Conservation (phyloP, 441 rosid species). For the Raphanus hybrid region DNA sequence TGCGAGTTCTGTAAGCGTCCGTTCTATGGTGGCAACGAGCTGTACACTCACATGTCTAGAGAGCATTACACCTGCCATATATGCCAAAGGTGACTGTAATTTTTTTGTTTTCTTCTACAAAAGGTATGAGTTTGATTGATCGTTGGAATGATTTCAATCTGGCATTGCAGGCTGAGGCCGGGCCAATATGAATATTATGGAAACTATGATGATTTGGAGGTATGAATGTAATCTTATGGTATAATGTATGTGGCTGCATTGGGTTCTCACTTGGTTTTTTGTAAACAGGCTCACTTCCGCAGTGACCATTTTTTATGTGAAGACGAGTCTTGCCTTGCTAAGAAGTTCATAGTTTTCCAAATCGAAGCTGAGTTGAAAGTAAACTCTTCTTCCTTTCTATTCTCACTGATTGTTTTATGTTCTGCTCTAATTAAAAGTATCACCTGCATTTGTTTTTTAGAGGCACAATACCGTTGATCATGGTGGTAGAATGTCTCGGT, state of each 20-base stretch:
- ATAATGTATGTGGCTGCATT: constrained; percentile 6
- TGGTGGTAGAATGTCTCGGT: constrained; percentile 85
- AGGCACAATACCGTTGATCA: constrained; percentile 82
- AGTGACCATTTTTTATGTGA: constrained; percentile 87
- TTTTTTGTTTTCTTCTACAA: not conserved
- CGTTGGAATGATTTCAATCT: constrained; percentile 8
- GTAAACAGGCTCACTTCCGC: constrained; percentile 74
- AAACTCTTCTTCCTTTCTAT: not conserved
- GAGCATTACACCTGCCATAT: constrained; percentile 88
- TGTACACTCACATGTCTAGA: constrained; percentile 81
- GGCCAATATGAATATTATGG: constrained; percentile 82
- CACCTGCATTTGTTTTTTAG: constrained; percentile 46
- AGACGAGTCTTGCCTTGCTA: constrained; percentile 84
- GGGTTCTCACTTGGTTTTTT: not conserved
- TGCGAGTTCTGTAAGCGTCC: constrained; percentile 81
- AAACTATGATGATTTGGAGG: constrained; percentile 89
- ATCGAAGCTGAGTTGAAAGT: constrained; percentile 88
- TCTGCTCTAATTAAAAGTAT: not conserved
- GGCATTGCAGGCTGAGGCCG: constrained; percentile 71
- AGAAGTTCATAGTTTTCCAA: constrained; percentile 82
- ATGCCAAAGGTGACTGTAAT: constrained; percentile 69
- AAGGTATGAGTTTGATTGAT: not conserved
- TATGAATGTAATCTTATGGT: constrained; percentile 10
- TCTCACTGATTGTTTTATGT: constrained; percentile 7
- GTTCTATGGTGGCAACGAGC: constrained; percentile 84